A percentile compares a stretch with the other conserved stretches of the same genome.
These are phyloP conservation scores for Fusarium sp. DNA, from an alignment of 2,329 filamentous ascomycete genomes.

Conservation along the genomic window DNA sequence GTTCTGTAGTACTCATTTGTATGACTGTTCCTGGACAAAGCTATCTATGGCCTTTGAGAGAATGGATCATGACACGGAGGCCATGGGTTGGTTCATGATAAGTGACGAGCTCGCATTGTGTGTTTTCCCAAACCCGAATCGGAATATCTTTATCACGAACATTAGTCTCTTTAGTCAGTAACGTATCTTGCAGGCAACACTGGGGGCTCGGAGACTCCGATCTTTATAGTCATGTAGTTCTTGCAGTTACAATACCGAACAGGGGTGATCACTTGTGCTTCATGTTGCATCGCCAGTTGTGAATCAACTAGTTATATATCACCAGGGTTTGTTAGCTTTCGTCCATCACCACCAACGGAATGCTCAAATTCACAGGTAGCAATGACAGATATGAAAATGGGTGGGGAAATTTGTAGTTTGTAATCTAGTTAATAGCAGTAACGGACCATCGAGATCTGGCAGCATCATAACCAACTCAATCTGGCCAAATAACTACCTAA, in stretches of 20 bases:
- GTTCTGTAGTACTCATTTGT: background rate
- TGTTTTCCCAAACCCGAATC: background rate
- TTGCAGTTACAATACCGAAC: background rate
- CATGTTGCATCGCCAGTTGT: background rate
- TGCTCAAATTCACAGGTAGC: background rate
- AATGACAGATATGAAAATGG: background rate
- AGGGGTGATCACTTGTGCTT: background rate
- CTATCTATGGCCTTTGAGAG: background rate
- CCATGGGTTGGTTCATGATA: background rate
- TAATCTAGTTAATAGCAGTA: constrained; percentile 12
- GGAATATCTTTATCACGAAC: background rate
- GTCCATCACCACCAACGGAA: background rate
- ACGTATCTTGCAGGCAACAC: background rate
- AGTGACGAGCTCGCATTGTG: background rate
- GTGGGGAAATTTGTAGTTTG: background rate
- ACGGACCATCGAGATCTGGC: background rate
- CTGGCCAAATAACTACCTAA: constrained; percentile 7
- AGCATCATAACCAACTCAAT: background rate
- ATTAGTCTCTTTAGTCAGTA: background rate
- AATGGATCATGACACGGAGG: background rate
- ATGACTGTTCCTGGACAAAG: background rate
- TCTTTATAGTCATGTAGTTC: background rate
- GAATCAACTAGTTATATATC: background rate
- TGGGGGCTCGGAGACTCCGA: background rate
- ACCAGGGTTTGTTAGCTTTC: background rate